Base-by-base conservation (phyloP, 768 basidiomycete species). In the Kwoniella botswanensis region DNA sequence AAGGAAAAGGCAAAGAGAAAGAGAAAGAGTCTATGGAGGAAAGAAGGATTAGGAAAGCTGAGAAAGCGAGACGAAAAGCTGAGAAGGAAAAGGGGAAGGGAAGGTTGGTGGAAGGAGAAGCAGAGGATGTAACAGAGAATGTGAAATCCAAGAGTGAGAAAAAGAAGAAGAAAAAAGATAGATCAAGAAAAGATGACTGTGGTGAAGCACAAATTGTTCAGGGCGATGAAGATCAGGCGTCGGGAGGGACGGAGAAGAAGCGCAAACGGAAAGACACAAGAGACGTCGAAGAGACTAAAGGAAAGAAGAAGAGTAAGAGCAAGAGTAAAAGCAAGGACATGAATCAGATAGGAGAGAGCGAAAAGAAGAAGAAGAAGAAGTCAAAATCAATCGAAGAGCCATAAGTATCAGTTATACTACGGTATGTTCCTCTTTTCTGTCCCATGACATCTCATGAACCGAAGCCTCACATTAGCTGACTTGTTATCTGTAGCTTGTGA, bases 221-320 rank as follows among this genome's bases (percentile, higher is more conserved):
- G 35, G 44, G 35, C 4, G 57, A 57, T 3, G 11, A 44, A 44
- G 65, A 61, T 9, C 10, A 56, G n/a, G 54, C 10, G 13, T 7
- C 21, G 43, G 53, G 17, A 24, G 29, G 24, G 22, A 46, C 35
- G 18, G 53, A 68, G 24, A 61, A 63, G 55, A 54, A 60, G 21
- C 59, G 22, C 44, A 69, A 63, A 64, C 43, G 63, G 67, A 61
- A 65, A 50, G 22, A 69, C 57, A 65, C 57, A 18, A 6, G 44
- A 5, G 18, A 24, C 11, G 21, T 10, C 21, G 18, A 73, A 68
- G 67, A 63, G 46, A 18, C 59, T 56, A 13, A 68, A 68, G 26
- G 71, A 66, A 59, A 60, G 26, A 56, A 43, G 42, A 74, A 67
- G 60, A 75, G 70, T 56, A 65, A 71, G 65, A 64, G 46, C 18